Base-by-base conservation (phyloP, 306 rosid genomes). In the Quercus alba region DNA sequence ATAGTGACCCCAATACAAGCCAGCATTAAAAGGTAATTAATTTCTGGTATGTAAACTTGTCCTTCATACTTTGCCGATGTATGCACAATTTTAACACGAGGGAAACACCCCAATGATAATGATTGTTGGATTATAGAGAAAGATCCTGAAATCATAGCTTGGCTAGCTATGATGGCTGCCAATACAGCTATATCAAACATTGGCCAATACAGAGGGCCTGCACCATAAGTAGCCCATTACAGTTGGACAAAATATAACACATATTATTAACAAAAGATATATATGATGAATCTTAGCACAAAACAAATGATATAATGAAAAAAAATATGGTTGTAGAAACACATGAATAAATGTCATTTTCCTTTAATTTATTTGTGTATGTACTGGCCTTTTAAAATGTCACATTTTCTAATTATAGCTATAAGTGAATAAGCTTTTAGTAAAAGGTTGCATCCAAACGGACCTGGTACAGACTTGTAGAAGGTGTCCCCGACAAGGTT, bases 101-200 rank as follows among this genome's bases (percentile, higher is more conserved):
- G 98, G 69, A 94, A 92, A 81, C 98, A 91, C 74, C 98, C 96
- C 13, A 90, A 25, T 55, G 97, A 75, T 14, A 91, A 81, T 0
- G 98, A 94, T 54, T 94, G 97, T 72, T 92, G 93, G 73, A 94
- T 76, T 51, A 92, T 88, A 5, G 97, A 92, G 82, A 94, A 94
- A 17, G 93, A 81, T 26, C 93, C 94, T 3, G 97, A 90, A 57
- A 94, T 94, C 92, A 90, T 86, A 26, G 98, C 90, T 83, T 94
- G 97, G 64, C 97, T 92, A 41, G 97, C 97, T 76, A 91, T 86
- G 33, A 91, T 89, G 12, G 98, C 20, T 17, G 98, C 93, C 77
- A 82, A 9, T 57, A 90, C 87, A 1, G 94, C 92, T 56, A 90
- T 35, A 20, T 63, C 88, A 88, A 93, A 90, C 87, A 80, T 78